Base-by-base conservation (phyloP, 2,329 filamentous ascomycete genomes). In the Paramyrothecium sp. region DNA sequence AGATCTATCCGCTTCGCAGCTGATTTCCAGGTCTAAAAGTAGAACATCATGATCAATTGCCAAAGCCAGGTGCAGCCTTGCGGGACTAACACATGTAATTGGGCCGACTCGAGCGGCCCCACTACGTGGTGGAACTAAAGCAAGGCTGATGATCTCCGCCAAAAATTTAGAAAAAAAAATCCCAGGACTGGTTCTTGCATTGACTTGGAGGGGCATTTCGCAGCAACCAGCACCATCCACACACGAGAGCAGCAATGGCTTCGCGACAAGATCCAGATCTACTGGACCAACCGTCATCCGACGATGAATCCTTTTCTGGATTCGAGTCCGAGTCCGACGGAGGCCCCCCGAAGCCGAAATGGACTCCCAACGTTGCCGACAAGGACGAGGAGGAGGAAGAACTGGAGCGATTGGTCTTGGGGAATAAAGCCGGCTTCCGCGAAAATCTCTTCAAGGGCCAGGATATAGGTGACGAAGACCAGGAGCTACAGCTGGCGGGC, bases 341-440 rank as follows among this genome's bases (percentile, higher is more conserved):
- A 16, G 58, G 54, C 30, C 51, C 60, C 57, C 50, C 54, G 61
- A 69, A 63, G 65, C 70, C 56, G 62, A 72, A 66, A 63, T 69
- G 63, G 55, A 64, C 61, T 56, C 61, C 63, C 56, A 65, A 57
- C 57, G 63, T 74, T 54, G 72, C 70, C 55, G 88, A 90, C 53
- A 95, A 94, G 70, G 92, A 96, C 70, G 87, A 86, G 16, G 87
- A 90, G 54, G 93, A 97, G 72, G 86, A 89, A 68, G 91, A 94
- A 70, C 85, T 97, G 30, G 94, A 97, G 77, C 86, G 88, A 62
- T 78, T 97, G 60, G 90, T 99, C 3, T 90, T 99, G 60, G 95
- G 95, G 56, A 90, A 96, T 74, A 87, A 89, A 51, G 83, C 85
- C n/a, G 90, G 88, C 34, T 98, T 98, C 72, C 84, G 88, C 58